Evolutionary conservation across 176 grass and related monocot species (phyloP).

Genomic region (Stipa capillata): DNA sequence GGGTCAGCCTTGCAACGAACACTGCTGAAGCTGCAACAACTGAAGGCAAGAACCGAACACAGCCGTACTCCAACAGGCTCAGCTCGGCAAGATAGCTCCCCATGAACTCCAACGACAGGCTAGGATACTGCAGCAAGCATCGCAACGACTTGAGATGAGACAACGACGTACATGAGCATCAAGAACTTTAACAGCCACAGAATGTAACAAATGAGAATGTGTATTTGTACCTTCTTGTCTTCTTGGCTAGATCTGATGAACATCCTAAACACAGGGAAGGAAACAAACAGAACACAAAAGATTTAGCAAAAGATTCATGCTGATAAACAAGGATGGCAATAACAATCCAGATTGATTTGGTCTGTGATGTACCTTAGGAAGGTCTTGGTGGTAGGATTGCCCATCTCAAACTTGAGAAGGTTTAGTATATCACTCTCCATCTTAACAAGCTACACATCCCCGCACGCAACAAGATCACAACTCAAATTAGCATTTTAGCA

Average conservation of each 20-base stretch:
- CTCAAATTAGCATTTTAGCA: neutral
- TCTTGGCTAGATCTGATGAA: constrained; percentile 63
- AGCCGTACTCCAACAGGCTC: constrained; percentile 69
- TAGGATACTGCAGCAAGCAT: constrained; percentile 38
- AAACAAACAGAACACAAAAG: neutral
- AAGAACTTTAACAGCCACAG: neutral
- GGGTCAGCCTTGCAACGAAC: constrained; percentile 72
- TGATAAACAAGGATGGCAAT: neutral
- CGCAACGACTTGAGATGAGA: neutral
- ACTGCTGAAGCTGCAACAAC: constrained; percentile 67
- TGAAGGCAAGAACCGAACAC: constrained; percentile 72
- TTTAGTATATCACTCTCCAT: constrained; percentile 54
- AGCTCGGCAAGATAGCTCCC: constrained; percentile 71
- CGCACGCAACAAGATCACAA: neutral
- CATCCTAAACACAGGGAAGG: constrained; percentile 27
- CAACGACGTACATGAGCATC: neutral
- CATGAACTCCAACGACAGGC: constrained; percentile 49
- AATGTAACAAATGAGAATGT: neutral
- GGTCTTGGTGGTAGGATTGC: constrained; percentile 81
- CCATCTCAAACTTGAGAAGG: constrained; percentile 69
- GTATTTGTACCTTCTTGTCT: constrained; percentile 45
- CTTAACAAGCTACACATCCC: constrained; percentile 30
- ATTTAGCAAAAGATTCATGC: neutral
- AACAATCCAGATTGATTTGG: neutral
- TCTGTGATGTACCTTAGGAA: constrained; percentile 48